Conservation (phyloP, 2,329 filamentous ascomycete genomes). For the Aureobasidium sp. region DNA sequence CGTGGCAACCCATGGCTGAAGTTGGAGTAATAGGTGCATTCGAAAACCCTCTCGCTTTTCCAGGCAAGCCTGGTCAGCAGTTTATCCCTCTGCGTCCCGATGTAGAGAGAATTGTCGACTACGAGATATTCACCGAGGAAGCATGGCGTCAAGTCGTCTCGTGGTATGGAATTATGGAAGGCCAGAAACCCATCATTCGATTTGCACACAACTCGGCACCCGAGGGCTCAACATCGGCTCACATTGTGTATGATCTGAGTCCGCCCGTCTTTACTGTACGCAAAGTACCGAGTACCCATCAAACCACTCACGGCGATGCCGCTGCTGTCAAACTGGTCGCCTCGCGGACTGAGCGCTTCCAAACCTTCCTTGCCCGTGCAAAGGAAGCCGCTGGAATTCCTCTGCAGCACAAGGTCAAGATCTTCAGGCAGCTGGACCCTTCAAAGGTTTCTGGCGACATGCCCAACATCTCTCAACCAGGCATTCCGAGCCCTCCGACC, state of each 20-base stretch:
- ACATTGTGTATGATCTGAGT: conserved; percentile 75
- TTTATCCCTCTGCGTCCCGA: conserved; percentile 72
- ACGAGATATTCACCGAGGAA: conserved; percentile 67
- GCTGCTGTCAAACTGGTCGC: conserved; percentile 59
- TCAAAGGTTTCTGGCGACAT: conserved; percentile 25
- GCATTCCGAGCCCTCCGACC: conserved; percentile 39
- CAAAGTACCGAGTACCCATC: conserved; percentile 48
- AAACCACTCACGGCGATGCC: conserved; percentile 14
- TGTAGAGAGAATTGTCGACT: conserved; percentile 57
- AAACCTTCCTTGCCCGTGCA: conserved; percentile 67
- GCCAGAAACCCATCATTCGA: conserved; percentile 65
- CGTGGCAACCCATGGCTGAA: background rate
- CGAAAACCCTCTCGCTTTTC: conserved; percentile 20
- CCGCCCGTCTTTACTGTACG: conserved; percentile 81
- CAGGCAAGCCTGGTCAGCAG: conserved; percentile 19
- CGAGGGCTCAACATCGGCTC: conserved; percentile 44
- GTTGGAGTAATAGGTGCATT: conserved; percentile 21
- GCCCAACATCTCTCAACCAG: conserved; percentile 23
- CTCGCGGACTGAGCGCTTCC: conserved; percentile 62
- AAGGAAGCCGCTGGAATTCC: conserved; percentile 66
- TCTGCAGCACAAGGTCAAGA: conserved; percentile 63
- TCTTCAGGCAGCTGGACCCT: conserved; percentile 58
- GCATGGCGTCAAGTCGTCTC: conserved; percentile 75
- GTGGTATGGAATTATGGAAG: conserved; percentile 72
- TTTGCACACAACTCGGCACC: conserved; percentile 69